Evolutionary conservation across 441 rosid genomes (phyloP).

Genomic region (Erysimum pusillum): DNA sequence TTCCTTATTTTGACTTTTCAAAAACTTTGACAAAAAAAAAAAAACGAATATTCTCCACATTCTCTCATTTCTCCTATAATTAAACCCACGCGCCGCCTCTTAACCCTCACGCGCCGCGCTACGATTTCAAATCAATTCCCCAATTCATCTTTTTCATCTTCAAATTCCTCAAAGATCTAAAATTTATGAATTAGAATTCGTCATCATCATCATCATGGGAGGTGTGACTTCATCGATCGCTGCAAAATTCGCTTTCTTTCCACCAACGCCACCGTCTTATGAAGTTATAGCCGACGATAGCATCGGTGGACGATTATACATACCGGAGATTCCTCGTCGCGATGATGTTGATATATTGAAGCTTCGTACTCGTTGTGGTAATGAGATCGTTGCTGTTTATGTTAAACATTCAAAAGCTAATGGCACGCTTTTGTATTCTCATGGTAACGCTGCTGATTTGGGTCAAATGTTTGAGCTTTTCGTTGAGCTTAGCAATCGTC

Average conservation of each 20-base stretch:
- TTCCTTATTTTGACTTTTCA: slow-evolving; percentile 20
- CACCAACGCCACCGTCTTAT: slow-evolving; percentile 78
- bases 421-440: slow-evolving; percentile 71
- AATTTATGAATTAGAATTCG: slow-evolving; percentile 51
- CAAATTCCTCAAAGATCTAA: neutral
- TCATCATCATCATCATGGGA: slow-evolving; percentile 53
- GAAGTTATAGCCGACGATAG: slow-evolving; percentile 56
- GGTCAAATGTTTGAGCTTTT: slow-evolving; percentile 83
- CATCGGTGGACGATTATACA: slow-evolving; percentile 53
- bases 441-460: slow-evolving; percentile 83
- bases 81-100: slow-evolving; percentile 44
- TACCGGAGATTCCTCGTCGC: slow-evolving; percentile 64
- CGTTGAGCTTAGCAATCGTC: slow-evolving; percentile 67
- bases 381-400: slow-evolving; percentile 68
- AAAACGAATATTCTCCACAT: slow-evolving; percentile 14
- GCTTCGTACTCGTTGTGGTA: slow-evolving; percentile 68
- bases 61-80: slow-evolving; percentile 18
- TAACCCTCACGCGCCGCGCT: slow-evolving; percentile 31
- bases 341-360: slow-evolving; percentile 62
- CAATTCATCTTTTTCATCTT: neutral
- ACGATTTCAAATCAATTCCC: neutral
- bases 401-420: slow-evolving; percentile 66
- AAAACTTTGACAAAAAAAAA: neutral
- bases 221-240: slow-evolving; percentile 84
- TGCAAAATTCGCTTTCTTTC: slow-evolving; percentile 82